Conservation (phyloP, 2,329 filamentous ascomycete genomes). For the Pseudocercospora eumusae region DNA sequence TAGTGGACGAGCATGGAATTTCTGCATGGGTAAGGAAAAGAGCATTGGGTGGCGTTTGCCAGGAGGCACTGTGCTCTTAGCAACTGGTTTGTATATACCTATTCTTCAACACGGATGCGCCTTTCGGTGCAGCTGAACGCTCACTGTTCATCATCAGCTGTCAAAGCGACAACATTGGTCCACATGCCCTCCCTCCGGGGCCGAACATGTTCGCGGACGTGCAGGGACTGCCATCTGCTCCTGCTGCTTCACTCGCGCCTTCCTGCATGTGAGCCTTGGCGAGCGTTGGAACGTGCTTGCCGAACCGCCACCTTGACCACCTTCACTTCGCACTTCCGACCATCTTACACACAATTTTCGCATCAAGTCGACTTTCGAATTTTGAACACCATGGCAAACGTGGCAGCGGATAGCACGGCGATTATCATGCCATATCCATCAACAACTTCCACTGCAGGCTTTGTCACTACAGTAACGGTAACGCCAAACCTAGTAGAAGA, state of each 20-base stretch:
- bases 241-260: conserved; percentile 16
- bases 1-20: conserved; percentile 4
- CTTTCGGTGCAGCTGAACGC: neutral
- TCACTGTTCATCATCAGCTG: neutral
- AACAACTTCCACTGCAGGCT: neutral
- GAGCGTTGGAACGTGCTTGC: conserved; percentile 3
- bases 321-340: neutral
- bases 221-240: neutral
- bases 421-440: neutral
- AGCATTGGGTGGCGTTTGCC: conserved; percentile 7
- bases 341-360: neutral
- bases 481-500: neutral
- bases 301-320: neutral
- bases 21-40: neutral
- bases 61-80: neutral
- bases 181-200: neutral
- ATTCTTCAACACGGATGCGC: conserved; percentile 7
- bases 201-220: neutral
- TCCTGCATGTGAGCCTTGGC: conserved; percentile 1
- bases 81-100: conserved; percentile 17
- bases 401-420: neutral
- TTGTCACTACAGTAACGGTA: neutral
- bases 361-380: neutral
- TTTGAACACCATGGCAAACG: neutral
- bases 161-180: neutral